Conservation (phyloP, 2,329 filamentous ascomycete species). For the Lasiodiplodia theobromae region DNA sequence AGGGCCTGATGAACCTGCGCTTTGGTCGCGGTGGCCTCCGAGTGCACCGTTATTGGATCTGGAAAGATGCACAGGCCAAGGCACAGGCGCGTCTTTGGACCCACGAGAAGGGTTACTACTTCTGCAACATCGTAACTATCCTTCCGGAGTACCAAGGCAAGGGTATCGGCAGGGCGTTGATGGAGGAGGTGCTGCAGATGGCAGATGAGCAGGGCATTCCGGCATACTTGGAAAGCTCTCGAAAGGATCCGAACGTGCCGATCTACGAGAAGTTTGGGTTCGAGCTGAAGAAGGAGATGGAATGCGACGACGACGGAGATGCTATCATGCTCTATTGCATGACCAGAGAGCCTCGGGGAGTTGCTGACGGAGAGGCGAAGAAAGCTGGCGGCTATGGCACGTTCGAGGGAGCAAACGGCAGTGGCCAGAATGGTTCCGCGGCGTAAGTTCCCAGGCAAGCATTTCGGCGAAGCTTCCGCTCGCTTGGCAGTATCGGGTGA, state of each 20-base stretch:
- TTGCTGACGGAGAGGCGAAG: background rate
- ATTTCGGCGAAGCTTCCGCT: background rate
- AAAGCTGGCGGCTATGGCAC: background rate
- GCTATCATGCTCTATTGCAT: constrained; percentile 56
- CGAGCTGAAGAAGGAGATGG: constrained; percentile 68
- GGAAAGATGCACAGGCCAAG: constrained; percentile 70
- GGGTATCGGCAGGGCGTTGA: constrained; percentile 70
- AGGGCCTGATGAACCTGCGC: constrained; percentile 71
- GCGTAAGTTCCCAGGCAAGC: background rate
- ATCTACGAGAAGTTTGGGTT: constrained; percentile 78
- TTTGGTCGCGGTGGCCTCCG: constrained; percentile 74
- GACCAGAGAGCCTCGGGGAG: constrained; percentile 48
- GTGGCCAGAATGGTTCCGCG: background rate
- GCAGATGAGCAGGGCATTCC: constrained; percentile 70
- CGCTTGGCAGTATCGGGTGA: background rate
- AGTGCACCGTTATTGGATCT: constrained; percentile 73
- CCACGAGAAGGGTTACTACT: constrained; percentile 73
- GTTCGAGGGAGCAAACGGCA: background rate
- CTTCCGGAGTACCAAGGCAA: constrained; percentile 69
- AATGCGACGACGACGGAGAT: constrained; percentile 69
- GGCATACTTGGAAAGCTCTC: constrained; percentile 76
- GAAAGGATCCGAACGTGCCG: constrained; percentile 70
- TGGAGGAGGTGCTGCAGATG: constrained; percentile 66
- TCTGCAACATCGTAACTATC: constrained; percentile 78
- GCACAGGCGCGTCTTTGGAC: constrained; percentile 70